Conservation (phyloP, 176 grass and related monocot species). For the Eleusine indica region DNA sequence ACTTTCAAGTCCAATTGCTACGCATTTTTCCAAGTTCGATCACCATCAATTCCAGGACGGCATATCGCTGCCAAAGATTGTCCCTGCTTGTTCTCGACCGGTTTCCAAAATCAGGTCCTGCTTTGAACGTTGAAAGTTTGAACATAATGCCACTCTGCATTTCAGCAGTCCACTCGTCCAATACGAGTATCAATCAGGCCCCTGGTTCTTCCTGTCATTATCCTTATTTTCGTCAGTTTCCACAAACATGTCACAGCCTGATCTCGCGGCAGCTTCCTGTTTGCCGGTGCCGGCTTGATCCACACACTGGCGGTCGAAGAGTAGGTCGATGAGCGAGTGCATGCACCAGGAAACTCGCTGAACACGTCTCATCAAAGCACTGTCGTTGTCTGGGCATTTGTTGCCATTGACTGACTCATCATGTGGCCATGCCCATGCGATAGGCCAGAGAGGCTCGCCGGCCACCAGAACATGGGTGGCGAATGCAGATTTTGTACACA, state of each 20-base stretch:
- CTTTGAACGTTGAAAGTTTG: conserved; percentile 17
- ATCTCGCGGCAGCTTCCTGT: conserved; percentile 1
- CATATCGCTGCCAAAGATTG: neutral
- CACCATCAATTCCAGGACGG: neutral
- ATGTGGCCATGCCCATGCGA: neutral
- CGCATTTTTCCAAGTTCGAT: neutral
- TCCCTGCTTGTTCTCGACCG: neutral
- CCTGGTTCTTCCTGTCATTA: neutral
- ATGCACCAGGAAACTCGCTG: conserved; percentile 28
- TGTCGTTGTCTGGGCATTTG: conserved; percentile 17
- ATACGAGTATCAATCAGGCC: neutral
- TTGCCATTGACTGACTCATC: neutral
- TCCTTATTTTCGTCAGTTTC: conserved; percentile 8
- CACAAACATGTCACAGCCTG: conserved; percentile 14
- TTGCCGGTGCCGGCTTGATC: conserved; percentile 26
- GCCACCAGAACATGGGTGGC: neutral
- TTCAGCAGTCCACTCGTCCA: neutral
- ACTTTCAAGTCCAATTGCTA: neutral
- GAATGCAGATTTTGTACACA: neutral
- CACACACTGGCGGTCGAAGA: conserved; percentile 5
- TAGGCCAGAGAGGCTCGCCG: neutral
- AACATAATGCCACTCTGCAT: neutral
- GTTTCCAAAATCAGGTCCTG: neutral
- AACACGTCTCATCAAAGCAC: conserved; percentile 8
- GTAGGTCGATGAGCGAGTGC: neutral